phyloP scores from a whole-genome alignment of 2,329 filamentous ascomycete species.

The Botrytis hyacinthi region DNA sequence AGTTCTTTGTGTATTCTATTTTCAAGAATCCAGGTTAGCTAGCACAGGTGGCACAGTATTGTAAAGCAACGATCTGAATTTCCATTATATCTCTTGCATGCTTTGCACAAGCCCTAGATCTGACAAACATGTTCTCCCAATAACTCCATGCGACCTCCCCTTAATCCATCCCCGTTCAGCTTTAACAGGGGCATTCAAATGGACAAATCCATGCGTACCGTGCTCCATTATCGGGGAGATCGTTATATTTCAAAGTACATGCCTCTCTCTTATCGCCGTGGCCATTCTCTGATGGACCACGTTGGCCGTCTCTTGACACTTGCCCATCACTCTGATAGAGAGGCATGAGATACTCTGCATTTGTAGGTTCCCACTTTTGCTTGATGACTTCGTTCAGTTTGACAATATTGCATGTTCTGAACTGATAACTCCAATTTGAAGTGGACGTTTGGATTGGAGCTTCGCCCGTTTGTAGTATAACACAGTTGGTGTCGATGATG shows the following conservation, averaged over 20 bases:
- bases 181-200: not conserved
- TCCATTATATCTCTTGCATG: not conserved
- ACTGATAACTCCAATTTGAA: not conserved
- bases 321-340: not conserved
- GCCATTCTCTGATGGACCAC: not conserved
- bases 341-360: not conserved
- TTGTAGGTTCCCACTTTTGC: not conserved
- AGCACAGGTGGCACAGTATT: not conserved
- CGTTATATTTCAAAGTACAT: not conserved
- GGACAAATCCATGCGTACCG: conserved; percentile 9
- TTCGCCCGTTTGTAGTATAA: not conserved
- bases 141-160: not conserved
- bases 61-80: not conserved
- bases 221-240: not conserved
- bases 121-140: not conserved
- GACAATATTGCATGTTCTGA: not conserved
- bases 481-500: not conserved
- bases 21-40: too few species aligned
- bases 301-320: not conserved
- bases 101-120: not conserved
- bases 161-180: too few species aligned
- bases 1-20: not conserved
- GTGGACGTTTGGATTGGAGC: not conserved
- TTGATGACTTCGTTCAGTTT: not conserved
- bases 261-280: too few species aligned